These are phyloP conservation scores for Candida insectalens DNA, from an alignment of 805 yeast species.

Conservation along the genomic window DNA sequence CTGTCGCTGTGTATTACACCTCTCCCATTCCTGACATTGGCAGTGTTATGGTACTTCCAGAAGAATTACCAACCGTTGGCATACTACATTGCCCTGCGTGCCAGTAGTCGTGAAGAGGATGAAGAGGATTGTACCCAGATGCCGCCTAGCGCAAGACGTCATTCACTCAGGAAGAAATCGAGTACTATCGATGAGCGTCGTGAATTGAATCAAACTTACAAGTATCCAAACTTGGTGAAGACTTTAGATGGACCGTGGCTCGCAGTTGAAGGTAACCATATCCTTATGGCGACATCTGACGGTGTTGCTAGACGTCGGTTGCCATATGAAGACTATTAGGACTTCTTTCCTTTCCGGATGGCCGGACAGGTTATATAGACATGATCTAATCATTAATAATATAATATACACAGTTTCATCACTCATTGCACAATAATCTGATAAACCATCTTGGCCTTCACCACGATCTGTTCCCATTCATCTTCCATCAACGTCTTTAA, in stretches of 20 bases:
- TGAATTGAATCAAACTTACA: conserved; percentile 61
- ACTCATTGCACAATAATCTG: conserved; percentile 9
- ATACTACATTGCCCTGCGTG: conserved; percentile 77
- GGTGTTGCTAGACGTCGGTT: conserved; percentile 22
- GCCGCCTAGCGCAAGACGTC: conserved; percentile 2
- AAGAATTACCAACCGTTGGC: conserved; percentile 72
- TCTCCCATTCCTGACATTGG: conserved; percentile 58
- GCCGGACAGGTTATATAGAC: no score
- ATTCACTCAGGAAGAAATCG: conserved; percentile 6
- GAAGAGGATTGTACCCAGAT: conserved; percentile 1
- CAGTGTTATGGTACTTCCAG: conserved; percentile 72
- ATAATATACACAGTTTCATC: not conserved
- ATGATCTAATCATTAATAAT: no score
- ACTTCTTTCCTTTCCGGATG: no score
- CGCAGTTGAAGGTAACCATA: conserved; percentile 49
- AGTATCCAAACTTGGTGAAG: conserved; percentile 63
- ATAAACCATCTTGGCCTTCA: conserved; percentile 11
- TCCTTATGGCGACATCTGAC: conserved; percentile 34
- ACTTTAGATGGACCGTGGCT: conserved; percentile 83
- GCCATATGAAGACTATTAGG: conserved; percentile 17
- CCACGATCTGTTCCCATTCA: conserved; percentile 17
- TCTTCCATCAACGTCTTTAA: conserved; percentile 14
- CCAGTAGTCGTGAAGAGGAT: conserved; percentile 45
- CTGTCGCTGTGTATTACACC: conserved; percentile 69
- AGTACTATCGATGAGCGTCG: conserved; percentile 70